Percentiles rank a stretch among this genome's conserved stretches.
Conservation (phyloP, 2,329 filamentous ascomycete genomes). For the Stachybotrys chlorohalonatus region DNA sequence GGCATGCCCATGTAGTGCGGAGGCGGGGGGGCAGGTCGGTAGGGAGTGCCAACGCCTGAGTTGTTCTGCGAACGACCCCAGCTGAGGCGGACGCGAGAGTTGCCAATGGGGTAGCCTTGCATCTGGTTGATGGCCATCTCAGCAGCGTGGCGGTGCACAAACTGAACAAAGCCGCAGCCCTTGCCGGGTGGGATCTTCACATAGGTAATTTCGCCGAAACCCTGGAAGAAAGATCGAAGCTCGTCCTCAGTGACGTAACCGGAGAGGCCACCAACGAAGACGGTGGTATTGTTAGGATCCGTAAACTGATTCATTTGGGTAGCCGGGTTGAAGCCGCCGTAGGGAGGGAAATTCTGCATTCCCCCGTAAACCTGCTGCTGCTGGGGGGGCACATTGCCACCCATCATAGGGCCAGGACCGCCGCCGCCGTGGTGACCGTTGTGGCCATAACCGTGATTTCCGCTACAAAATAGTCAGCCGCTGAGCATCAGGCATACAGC, state of each 20-base stretch:
- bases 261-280: conserved; percentile 93
- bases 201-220: conserved; percentile 98
- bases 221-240: conserved; percentile 99
- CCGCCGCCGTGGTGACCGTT: conserved; percentile 32
- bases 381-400: conserved; percentile 26
- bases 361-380: conserved; percentile 33
- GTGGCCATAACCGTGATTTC: conserved; percentile 29
- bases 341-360: conserved; percentile 26
- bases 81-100: conserved; percentile 92
- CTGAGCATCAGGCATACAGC: background rate
- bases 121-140: conserved; percentile 99
- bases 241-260: conserved; percentile 99
- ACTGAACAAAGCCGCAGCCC: conserved; percentile 98
- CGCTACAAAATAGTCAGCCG: conserved; percentile 11
- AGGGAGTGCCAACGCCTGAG: conserved; percentile 97
- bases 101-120: conserved; percentile 98
- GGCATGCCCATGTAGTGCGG: conserved; percentile 46
- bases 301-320: conserved; percentile 96
- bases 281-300: conserved; percentile 98
- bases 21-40: conserved; percentile 69
- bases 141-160: conserved; percentile 94
- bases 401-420: conserved; percentile 33
- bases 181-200: conserved; percentile 99
- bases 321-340: conserved; percentile 38
- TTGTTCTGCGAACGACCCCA: conserved; percentile 99